Percentiles rank a stretch among this genome's conserved stretches.
These are phyloP conservation scores for Solanum hybrid DNA, from an alignment of 305 asterid species.

Conservation along the genomic window DNA sequence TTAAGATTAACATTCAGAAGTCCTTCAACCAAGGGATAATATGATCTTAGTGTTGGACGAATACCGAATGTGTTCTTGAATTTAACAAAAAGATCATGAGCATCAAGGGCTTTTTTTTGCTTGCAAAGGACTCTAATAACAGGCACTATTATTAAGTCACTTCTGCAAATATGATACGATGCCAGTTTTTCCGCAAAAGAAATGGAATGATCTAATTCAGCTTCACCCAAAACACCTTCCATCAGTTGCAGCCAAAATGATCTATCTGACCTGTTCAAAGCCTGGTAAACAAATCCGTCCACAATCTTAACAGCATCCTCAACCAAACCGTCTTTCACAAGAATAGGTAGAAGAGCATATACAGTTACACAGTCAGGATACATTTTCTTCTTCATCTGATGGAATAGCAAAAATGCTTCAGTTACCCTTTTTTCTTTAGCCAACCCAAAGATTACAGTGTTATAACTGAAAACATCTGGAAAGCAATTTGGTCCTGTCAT, in stretches of 20 bases:
- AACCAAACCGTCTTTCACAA: conserved; percentile 62
- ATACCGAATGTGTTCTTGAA: conserved; percentile 40
- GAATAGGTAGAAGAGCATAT: conserved; percentile 60
- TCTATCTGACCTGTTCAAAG: conserved; percentile 17
- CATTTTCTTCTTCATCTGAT: conserved; percentile 73
- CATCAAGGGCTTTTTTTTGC: conserved; percentile 70
- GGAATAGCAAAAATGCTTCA: conserved; percentile 84
- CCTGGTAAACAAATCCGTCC: conserved; percentile 32
- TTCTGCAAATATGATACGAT: conserved; percentile 53
- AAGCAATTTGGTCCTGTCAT: conserved; percentile 60
- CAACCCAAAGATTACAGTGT: conserved; percentile 70
- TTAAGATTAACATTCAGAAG: conserved; percentile 56
- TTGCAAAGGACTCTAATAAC: conserved; percentile 49
- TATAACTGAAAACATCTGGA: conserved; percentile 77
- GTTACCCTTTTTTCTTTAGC: conserved; percentile 54
- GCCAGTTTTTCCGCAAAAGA: conserved; percentile 54
- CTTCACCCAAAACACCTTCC: conserved; percentile 56
- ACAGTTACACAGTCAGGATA: conserved; percentile 66
- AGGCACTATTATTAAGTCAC: conserved; percentile 58
- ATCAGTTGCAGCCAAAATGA: conserved; percentile 66
- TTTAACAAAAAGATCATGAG: conserved; percentile 43
- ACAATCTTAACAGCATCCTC: conserved; percentile 59
- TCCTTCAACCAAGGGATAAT: conserved; percentile 57
- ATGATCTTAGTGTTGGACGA: conserved; percentile 45
- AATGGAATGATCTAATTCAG: conserved; percentile 43